Percentiles rank a stretch among this genome's conserved stretches.
These are phyloP conservation scores for Saksenaea oblongispora DNA, from an alignment of 371 early-diverging fungal species.

Conservation along the genomic window DNA sequence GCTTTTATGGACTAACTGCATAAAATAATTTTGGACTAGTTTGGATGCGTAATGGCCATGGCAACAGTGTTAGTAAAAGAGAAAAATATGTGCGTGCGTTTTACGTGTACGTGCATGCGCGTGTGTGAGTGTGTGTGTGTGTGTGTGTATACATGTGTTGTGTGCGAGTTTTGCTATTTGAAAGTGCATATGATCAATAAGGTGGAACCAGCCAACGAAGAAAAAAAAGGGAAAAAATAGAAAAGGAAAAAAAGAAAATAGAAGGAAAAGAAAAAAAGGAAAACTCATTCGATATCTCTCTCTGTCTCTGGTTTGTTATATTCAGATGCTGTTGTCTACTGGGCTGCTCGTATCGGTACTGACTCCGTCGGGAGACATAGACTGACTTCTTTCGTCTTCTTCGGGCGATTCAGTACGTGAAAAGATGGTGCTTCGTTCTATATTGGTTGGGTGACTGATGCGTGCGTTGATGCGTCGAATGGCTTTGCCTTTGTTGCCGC, in stretches of 20 bases:
- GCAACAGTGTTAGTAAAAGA: neutral
- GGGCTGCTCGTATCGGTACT: neutral
- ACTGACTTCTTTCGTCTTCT: neutral
- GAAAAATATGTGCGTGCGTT: neutral
- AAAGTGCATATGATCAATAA: conserved; percentile 2
- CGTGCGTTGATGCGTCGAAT: conserved; percentile 9
- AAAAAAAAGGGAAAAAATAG: neutral
- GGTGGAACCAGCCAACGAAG: neutral
- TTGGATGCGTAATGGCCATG: neutral
- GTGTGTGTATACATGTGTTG: conserved; percentile 1
- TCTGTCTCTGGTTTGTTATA: conserved; percentile 2
- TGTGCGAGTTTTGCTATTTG: neutral
- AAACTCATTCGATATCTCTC: neutral
- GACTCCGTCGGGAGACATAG: neutral
- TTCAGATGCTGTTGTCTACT: neutral
- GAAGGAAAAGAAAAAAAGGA: neutral
- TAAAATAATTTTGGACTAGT: neutral
- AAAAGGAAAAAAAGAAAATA: neutral
- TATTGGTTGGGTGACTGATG: neutral
- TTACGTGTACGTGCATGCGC: neutral
- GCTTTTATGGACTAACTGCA: neutral
- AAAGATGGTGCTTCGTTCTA: neutral
- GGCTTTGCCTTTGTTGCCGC: conserved; percentile 10
- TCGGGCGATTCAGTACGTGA: conserved; percentile 1
- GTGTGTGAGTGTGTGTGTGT: neutral